Conservation (phyloP, 805 yeast genomes). For the Wickerhamomyces rabaulensis region DNA sequence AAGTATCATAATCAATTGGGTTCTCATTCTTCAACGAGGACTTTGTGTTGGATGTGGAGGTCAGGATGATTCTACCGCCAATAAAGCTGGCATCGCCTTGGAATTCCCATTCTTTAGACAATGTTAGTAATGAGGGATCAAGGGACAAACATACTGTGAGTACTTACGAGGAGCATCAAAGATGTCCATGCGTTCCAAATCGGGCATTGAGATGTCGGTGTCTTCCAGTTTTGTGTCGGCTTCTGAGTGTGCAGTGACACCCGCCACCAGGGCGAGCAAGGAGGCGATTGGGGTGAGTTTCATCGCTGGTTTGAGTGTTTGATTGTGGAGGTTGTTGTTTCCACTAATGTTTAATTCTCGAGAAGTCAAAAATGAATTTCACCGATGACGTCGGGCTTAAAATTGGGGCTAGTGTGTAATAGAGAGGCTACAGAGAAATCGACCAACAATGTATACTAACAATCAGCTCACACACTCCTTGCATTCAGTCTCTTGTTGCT, state of each 20-base stretch:
- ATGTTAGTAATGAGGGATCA: slow-evolving; percentile 3
- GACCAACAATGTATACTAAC: no score
- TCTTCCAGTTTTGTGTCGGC: slow-evolving; percentile 22
- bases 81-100: slow-evolving; percentile 35
- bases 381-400: no score
- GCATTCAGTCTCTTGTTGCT: slow-evolving; percentile 7
- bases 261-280: neutral
- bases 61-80: slow-evolving; percentile 50
- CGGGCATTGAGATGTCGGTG: slow-evolving; percentile 32
- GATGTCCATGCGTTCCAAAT: slow-evolving; percentile 28
- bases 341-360: neutral
- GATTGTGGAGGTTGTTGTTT: neutral
- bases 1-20: slow-evolving; percentile 30
- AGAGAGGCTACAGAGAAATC: no score
- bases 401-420: no score
- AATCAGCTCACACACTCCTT: slow-evolving; percentile 13
- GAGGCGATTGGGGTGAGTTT: neutral
- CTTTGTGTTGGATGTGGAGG: slow-evolving; percentile 33
- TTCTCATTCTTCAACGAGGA: slow-evolving; percentile 44
- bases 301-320: neutral
- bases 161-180: slow-evolving; percentile 17
- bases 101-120: slow-evolving; percentile 33
- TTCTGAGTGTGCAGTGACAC: slow-evolving; percentile 15
- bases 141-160: no score
- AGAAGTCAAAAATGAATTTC: no score